Evolutionary conservation across 2,329 filamentous ascomycete species (phyloP).

Genomic region (Trichoderma sp.): DNA sequence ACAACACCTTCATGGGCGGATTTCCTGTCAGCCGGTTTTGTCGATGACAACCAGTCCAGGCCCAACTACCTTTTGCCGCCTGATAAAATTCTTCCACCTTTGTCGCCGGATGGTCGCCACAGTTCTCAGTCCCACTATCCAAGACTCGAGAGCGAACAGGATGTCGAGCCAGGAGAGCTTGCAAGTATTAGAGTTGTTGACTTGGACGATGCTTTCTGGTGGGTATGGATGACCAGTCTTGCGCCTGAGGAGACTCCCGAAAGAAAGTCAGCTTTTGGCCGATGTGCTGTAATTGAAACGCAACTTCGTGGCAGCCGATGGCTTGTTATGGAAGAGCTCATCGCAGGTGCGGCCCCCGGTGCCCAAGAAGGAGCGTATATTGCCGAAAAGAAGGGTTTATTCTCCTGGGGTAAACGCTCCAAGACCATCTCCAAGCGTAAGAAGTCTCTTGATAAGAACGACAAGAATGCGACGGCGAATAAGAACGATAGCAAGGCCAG

Average conservation of each 20-base stretch:
- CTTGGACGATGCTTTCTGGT: slow-evolving; percentile 97
- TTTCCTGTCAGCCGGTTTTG: slow-evolving; percentile 91
- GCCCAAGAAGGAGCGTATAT: slow-evolving; percentile 85
- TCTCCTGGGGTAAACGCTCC: slow-evolving; percentile 77
- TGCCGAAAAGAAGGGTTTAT: slow-evolving; percentile 92
- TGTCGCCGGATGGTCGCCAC: slow-evolving; percentile 64
- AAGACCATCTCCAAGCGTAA: slow-evolving; percentile 66
- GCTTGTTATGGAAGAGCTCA: slow-evolving; percentile 94
- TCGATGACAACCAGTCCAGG: slow-evolving; percentile 68
- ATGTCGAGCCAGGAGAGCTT: slow-evolving; percentile 86
- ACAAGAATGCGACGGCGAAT: slow-evolving; percentile 46
- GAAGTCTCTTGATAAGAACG: slow-evolving; percentile 51
- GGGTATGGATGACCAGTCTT: slow-evolving; percentile 98
- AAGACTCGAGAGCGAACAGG: slow-evolving; percentile 65
- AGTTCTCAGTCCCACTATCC: slow-evolving; percentile 85
- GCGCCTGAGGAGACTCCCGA: slow-evolving; percentile 83
- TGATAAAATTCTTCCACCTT: slow-evolving; percentile 86
- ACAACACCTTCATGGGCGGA: slow-evolving; percentile 98
- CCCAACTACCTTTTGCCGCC: slow-evolving; percentile 80
- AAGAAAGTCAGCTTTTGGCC: slow-evolving; percentile 89
- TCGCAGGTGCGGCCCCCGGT: slow-evolving; percentile 87
- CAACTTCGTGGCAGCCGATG: slow-evolving; percentile 78
- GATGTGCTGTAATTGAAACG: slow-evolving; percentile 91
- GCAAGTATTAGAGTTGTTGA: slow-evolving; percentile 86
- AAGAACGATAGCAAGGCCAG: slow-evolving; percentile 72